Evolutionary conservation across 345 rosid species (phyloP).

Genomic region (Excoecaria agallocha): DNA sequence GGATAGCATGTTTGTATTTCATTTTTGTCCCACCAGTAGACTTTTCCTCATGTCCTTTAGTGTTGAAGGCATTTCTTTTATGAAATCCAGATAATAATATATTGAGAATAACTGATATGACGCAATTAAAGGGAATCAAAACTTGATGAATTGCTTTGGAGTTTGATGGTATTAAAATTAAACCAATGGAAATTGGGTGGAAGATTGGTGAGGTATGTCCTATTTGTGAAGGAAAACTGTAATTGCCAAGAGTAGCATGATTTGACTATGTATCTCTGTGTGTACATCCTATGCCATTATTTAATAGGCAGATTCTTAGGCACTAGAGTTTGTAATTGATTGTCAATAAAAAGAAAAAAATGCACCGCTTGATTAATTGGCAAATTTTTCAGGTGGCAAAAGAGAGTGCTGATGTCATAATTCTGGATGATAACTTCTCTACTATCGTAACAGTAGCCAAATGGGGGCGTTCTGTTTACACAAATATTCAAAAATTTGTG

Average conservation of each 20-base stretch:
- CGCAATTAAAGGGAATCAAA: background rate
- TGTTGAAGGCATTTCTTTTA: background rate
- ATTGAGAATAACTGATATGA: background rate
- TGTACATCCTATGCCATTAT: background rate
- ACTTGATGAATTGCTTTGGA: background rate
- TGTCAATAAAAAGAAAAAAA: background rate
- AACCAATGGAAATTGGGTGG: background rate
- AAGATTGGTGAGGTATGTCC: background rate
- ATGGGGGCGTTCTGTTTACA: constrained; percentile 95
- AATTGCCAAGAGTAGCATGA: too few relatives aligned
- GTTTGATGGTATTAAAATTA: background rate
- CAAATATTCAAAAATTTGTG: constrained; percentile 87
- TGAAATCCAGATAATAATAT: background rate
- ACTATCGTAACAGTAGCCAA: constrained; percentile 91
- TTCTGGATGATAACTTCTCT: constrained; percentile 90
- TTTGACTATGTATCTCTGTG: background rate
- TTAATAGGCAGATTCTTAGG: background rate
- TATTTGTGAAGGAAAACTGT: background rate
- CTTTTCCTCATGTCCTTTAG: background rate
- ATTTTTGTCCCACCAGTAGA: background rate
- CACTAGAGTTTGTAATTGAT: background rate
- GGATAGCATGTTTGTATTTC: background rate
- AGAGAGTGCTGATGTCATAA: constrained; percentile 96
- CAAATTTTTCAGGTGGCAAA: constrained; percentile 73
- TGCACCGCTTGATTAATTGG: constrained; percentile 10